Evolutionary conservation across 179 eudicot species (phyloP), one percentile per base, ranked within the genome.

Genomic region (Camellia oleifera): DNA sequence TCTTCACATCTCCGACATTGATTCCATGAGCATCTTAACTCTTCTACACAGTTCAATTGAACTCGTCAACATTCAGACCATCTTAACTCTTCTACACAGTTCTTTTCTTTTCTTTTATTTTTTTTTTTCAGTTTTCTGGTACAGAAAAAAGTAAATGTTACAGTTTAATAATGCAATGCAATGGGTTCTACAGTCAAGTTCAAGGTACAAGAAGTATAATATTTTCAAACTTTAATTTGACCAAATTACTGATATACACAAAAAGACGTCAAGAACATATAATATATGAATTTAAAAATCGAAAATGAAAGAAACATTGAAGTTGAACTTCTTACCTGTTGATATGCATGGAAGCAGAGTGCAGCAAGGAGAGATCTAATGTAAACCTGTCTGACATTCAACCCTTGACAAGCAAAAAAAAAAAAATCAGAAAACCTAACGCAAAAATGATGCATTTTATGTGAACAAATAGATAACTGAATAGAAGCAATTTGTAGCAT

Each of bases 331-430:
- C 42, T 62, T 87, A 88, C 95, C 89, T 91, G 93, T 84, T 91
- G 95, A 83, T 91, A 91, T 50, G 95, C 93, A 81, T 91, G 93
- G 86, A 90, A 91, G 86, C 91, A 90, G 5, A 91, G 81, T 73
- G 91, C 91, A 77, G 95, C 93, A 63, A 91, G 42, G 80, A 91
- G 86, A 20, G 91, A 90, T 78, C 88, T 84, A 5, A 75, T 62
- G 77, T 87, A 90, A 68, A 91, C 52, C 69, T 90, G 86, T 58
- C 84, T 81, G 65, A 89, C 88, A 82, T 91, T 91, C 80, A 91
- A 69, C 13, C 92, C 91, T 91, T 91, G 86, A 56, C 70, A 85
- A 14, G 23, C 40, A n/a, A 67, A 48, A 56, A 4, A 67, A 48
- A 65, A 1, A 71, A 10, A 6, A 5, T 12, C 46, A 48, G 11